A percentile compares a stretch with the other conserved stretches of the same genome.
Conservation (phyloP, 2,329 filamentous ascomycete species). For the Fusarium ambrosium region DNA sequence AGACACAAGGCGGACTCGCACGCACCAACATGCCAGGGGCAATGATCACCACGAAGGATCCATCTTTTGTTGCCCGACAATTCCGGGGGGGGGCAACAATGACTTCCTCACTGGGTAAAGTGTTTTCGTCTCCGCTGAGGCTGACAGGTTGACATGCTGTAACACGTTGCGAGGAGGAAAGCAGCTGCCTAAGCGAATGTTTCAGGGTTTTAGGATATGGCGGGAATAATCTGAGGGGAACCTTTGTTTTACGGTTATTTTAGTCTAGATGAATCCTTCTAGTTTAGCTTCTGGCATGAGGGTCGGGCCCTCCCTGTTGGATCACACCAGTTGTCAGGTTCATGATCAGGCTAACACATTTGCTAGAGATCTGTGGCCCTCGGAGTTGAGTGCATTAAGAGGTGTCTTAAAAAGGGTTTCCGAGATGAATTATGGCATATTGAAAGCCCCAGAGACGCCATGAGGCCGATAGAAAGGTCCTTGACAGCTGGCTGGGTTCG, state of each 20-base stretch:
- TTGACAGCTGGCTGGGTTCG: background rate
- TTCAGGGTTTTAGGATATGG: background rate
- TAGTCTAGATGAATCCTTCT: background rate
- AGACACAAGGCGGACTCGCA: background rate
- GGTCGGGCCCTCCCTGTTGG: background rate
- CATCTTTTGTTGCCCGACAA: background rate
- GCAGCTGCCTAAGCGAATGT: background rate
- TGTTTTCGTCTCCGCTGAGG: background rate
- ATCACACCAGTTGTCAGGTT: background rate
- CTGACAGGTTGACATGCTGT: background rate
- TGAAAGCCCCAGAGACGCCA: no score
- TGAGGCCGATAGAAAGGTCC: background rate
- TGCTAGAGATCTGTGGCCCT: background rate
- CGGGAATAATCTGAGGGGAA: background rate
- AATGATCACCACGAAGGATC: background rate
- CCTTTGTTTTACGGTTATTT: background rate
- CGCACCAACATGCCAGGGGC: background rate
- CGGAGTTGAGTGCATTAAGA: no score
- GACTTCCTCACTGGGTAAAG: background rate
- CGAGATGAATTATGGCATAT: no score
- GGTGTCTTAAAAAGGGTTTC: no score
- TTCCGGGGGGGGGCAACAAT: background rate
- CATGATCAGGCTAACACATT: background rate
- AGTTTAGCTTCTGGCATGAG: background rate
- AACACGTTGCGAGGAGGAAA: background rate